Base-by-base conservation (phyloP, 2,329 filamentous ascomycete genomes). In the Apiospora marii region DNA sequence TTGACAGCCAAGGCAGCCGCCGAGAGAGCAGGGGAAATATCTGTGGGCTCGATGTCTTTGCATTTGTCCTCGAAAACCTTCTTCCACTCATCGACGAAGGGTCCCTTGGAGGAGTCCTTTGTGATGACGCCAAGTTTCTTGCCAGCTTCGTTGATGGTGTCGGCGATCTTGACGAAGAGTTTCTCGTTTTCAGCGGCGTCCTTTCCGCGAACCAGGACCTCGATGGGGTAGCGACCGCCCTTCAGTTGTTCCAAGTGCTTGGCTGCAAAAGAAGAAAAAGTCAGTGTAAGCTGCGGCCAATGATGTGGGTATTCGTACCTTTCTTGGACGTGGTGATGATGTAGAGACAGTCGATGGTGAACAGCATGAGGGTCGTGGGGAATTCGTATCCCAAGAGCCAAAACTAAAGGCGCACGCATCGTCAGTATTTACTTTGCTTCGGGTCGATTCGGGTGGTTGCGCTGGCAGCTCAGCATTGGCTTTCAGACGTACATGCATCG, bases 351-450 rank as follows among this genome's bases (percentile, higher is more conserved):
- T 98, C 96, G 74, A 92, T 86, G 1, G 96, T 98, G 82, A 99
- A 92, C 70, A 99, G 89, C 87, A 99, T 94, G 75, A 99, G 87
- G 0, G 96, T 99, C 51, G 96, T 95, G 46, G 96, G 96, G 80
- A 99, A 99, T 83, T 99, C 96, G 87, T 99, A 99, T 79, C 96
- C 96, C 74, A 99, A 90, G 71, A 99, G 89, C 97, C 97, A 99
- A 84, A 98, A 97, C 95, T 98, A 41, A 13, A 41, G 24, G 30
- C 58, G 82, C 74, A 76, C 58, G 74, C 67, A 68, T 49, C 43
- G 78, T 78, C 72, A 77, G 75, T 69, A 73, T 72, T 49, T 16
- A 43, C 43, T 27, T 68, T 16, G 67, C 43, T 27, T 68, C 24
- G 67, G 43, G 43, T 37, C 7, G 53, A 12, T 12, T 49, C 24